Base-by-base conservation (phyloP, 768 basidiomycete genomes). In the Suillus brevipes region DNA sequence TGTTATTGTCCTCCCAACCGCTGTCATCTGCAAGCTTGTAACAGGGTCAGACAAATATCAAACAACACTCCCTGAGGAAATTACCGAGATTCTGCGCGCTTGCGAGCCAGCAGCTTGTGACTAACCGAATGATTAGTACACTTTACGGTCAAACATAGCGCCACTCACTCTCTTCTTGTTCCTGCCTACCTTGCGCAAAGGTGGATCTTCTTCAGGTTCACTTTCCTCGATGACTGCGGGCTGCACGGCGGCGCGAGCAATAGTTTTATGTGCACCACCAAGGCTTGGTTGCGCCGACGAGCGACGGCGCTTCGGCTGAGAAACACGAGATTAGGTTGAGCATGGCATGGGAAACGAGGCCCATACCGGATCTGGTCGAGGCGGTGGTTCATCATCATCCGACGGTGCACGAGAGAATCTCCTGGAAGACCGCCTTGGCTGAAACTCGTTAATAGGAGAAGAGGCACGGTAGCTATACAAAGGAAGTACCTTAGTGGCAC, bases 1-100 rank as follows among this genome's bases (percentile, higher is more conserved):
- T 86, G 67, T 95, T 94, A 71, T 92, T 93, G 68, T 94, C 92
- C 71, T 94, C 92, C 92, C 92, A 94, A 40, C 91, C 91, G 69
- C 91, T 93, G 61, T 92, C 91, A 45, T 91, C 89, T 31, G 73
- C 77, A 64, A 72, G 25, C 78, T 81, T 18, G 43, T 16, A 12
- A 43, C 61, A 58, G 65, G 60, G 31, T 64, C 63, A 62, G 50
- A 58, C 42, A 20, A 13, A 43, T 60, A 62, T 20, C 18, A 52
- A 60, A 65, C 66, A 40, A 72, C 25, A 73, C 76, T 57, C 52
- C 58, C 3, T 81, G 31, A 31, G 31, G 3, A 81, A 59, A 79
- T 67, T 65, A 82, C 82, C 28, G 89, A 88, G 14, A 83, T 79
- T 43, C 87, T 84, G 37, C 89, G 85, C 38, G 80, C 79, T 67